Base-by-base conservation (phyloP, 257 asterid genomes). In the Paulownia fortunei region DNA sequence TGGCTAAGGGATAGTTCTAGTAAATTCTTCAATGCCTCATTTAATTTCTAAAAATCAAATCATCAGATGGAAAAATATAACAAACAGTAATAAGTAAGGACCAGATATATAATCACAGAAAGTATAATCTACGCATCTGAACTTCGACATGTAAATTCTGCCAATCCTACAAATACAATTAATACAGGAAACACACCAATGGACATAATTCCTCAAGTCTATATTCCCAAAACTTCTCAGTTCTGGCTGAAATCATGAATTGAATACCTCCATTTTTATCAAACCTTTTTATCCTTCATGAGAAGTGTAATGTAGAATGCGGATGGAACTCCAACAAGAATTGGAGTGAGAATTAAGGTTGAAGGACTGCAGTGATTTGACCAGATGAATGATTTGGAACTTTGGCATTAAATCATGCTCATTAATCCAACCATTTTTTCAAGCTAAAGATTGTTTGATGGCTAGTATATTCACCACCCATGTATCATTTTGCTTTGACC, bases 1-100 rank as follows among this genome's bases (percentile, higher is more conserved):
- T 30, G 64, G 64, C 5, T 39, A 6, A 37, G 16, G 26, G 8
- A 23, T 49, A 41, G 26, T 56, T 73, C 55, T 61, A 19, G 63
- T 13, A 63, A 52, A 54, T 55, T n/a, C 60, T 9, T 69, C 1
- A 19, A 41, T 47, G 39, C 56, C 69, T 78, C 49, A n/a, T 59
- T 67, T 13, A 56, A 71, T 71, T 46, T 32, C 36, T 34, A 55
- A 69, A 32, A n/a, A 26, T 15, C 18, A 21, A 49, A 37, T 23
- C 9, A 65, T 4, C 55, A 16, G 27, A 15, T 5, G n/a, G 30
- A 72, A 27, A 24, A 19, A 49, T 5, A 36, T 18, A n/a, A 61
- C 21, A 37, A 70, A 30, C 73, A 47, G 11, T 58, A 27, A 44
- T 42, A 41, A 46, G 42, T 30, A 58, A 42, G 15, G 62, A 27